Evolutionary conservation across 1,284 basidiomycete genomes (phyloP), one percentile per base, ranked within the genome.

Genomic region (Cronartium quercuum): DNA sequence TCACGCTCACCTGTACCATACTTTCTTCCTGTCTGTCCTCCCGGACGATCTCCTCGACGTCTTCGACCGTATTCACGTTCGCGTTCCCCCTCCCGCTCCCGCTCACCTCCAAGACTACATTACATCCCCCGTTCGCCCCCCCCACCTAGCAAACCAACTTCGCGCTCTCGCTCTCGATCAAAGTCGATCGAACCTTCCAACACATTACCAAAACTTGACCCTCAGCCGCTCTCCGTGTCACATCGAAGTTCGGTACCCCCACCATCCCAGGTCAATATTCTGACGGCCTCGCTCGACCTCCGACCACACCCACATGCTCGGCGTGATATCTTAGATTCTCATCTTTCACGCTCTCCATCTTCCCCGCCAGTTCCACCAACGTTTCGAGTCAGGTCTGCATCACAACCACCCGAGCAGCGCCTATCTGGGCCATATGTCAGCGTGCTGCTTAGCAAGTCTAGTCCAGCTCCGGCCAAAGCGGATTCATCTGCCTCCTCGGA

Each of bases 31-130:
- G 55, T 38, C 37, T 70, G 63, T 51, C 68, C 60, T 29, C 68
- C 68, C 63, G 68, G 68, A 10, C 68, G 68, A 13, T 70, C 68
- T 38, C 68, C 68, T 15, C 55, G 60, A 47, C 68, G 68, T 47
- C 58, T 70, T 61, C 68, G 58, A 62, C 68, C 68, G 7, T 69
- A 69, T 62, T 69, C 68, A 24, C 66, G 66, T 57, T 68, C 66
- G 24, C 68, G 68, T 57, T 69, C 68, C 3, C 68, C 68, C 21
- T 69, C 68, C 41, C 57, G 60, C 18, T 71, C 69, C 0, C 69
- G 61, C 12, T 71, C 69, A 24, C 69, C 69, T 44, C 60, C 62
- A 29, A 71, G 65, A 63, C 44, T 71, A 24, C 69, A 64, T 40
- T 71, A 71, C 55, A 60, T 55, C 51, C 61, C 69, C 15, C 69